A percentile compares a stretch with the other conserved stretches of the same genome.
Evolutionary conservation across 2,329 filamentous ascomycete species (phyloP).

Genomic region (Emergomyces orientalis): DNA sequence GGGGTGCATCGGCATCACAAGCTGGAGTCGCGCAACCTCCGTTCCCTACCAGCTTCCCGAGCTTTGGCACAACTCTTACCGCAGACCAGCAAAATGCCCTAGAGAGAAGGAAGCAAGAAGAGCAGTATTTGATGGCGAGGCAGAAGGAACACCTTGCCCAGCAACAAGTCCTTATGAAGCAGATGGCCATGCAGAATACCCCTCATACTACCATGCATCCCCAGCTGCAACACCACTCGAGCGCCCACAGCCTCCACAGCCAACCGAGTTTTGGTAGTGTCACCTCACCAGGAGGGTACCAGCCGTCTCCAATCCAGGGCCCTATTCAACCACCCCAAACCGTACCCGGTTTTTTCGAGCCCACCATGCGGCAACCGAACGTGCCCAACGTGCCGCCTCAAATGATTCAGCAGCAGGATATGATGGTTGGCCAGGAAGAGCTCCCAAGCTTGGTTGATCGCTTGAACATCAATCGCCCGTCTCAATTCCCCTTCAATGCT

Average conservation of each 20-base stretch:
- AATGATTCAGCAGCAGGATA: constrained; percentile 36
- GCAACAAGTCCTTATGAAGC: constrained; percentile 67
- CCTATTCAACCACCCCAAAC: constrained; percentile 48
- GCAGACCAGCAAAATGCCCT: constrained; percentile 97
- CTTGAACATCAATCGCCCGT: constrained; percentile 48
- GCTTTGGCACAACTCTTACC: constrained; percentile 90
- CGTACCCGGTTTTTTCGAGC: constrained; percentile 63
- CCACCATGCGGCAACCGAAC: constrained; percentile 38
- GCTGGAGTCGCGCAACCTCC: constrained; percentile 66
- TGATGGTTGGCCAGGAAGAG: constrained; percentile 59
- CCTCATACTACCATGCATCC: constrained; percentile 46
- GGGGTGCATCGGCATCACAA: constrained; percentile 27
- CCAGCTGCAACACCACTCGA: constrained; percentile 80
- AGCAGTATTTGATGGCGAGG: constrained; percentile 91
- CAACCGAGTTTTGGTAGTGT: constrained; percentile 96
- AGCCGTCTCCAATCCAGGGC: constrained; percentile 50
- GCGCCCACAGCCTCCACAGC: constrained; percentile 89
- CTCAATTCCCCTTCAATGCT: constrained; percentile 40
- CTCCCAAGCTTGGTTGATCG: constrained; percentile 55
- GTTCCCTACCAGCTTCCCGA: constrained; percentile 86
- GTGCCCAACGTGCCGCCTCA: constrained; percentile 26
- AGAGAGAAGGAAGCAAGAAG: constrained; percentile 92
- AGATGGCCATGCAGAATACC: constrained; percentile 57
- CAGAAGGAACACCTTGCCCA: constrained; percentile 89
- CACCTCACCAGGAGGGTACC: constrained; percentile 68